phyloP scores from a whole-genome alignment of 2,329 filamentous ascomycete species.

The Geosmithia putterillii region DNA sequence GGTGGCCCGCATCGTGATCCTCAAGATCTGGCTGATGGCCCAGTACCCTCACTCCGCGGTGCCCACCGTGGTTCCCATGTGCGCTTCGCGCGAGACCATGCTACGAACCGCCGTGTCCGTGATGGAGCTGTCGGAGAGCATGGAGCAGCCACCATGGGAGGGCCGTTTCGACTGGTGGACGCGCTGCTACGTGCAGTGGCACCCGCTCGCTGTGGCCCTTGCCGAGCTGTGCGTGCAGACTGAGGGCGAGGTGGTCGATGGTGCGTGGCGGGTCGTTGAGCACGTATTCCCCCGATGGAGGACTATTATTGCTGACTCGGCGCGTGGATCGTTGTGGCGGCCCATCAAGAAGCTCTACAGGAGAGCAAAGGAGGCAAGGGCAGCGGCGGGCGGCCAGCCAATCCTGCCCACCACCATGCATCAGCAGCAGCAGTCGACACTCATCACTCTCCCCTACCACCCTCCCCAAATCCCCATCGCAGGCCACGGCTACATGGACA shows the following conservation, averaged over 20 bases:
- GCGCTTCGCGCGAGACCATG: slow-evolving; percentile 26
- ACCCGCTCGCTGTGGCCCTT: slow-evolving; percentile 37
- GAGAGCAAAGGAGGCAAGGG: slow-evolving; percentile 30
- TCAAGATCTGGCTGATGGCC: slow-evolving; percentile 32
- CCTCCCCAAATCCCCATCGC: background rate
- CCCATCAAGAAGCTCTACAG: slow-evolving; percentile 40
- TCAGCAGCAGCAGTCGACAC: background rate
- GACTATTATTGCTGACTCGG: slow-evolving; percentile 33
- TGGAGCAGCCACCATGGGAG: slow-evolving; percentile 14
- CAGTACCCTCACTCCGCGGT: slow-evolving; percentile 29
- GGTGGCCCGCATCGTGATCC: slow-evolving; percentile 26
- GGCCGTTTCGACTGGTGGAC: slow-evolving; percentile 34
- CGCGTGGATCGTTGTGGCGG: slow-evolving; percentile 37
- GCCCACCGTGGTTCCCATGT: slow-evolving; percentile 12
- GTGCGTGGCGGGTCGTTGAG: slow-evolving; percentile 37
- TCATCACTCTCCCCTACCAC: background rate
- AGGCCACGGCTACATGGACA: background rate
- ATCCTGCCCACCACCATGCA: background rate
- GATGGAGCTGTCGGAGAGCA: slow-evolving; percentile 25
- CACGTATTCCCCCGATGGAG: slow-evolving; percentile 28
- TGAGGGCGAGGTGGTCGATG: slow-evolving; percentile 28
- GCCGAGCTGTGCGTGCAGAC: slow-evolving; percentile 38
- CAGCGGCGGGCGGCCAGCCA: slow-evolving; percentile 3
- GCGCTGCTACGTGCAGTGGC: slow-evolving; percentile 41
- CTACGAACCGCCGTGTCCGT: slow-evolving; percentile 33